Evolutionary conservation across 1,284 basidiomycete species (phyloP).

Genomic region (Pseudomicrostroma phylloplanum): DNA sequence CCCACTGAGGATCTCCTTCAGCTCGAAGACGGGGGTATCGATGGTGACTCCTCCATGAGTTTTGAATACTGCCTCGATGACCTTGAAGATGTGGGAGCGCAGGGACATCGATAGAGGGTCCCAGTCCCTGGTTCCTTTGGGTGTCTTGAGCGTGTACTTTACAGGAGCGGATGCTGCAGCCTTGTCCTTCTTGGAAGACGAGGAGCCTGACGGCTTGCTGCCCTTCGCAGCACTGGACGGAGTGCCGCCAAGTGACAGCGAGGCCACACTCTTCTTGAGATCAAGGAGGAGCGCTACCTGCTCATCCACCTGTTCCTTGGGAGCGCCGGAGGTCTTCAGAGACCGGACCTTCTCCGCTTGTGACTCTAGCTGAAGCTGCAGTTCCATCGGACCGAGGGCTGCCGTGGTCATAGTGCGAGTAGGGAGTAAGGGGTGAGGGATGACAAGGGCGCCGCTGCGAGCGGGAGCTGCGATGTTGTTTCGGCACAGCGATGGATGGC

Average conservation of each 20-base stretch:
- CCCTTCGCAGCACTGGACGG: constrained; percentile 7
- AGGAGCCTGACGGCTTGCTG: constrained; percentile 16
- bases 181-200: neutral
- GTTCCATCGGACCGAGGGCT: constrained; percentile 1
- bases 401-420: no score
- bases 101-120: constrained; percentile 89
- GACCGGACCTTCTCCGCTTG: constrained; percentile 39
- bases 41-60: constrained; percentile 85
- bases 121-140: constrained; percentile 89
- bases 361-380: constrained; percentile 26
- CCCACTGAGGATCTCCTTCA: constrained; percentile 87
- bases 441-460: no score
- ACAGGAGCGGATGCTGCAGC: constrained; percentile 15
- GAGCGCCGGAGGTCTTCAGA: constrained; percentile 29
- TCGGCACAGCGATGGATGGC: no score
- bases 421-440: no score
- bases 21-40: constrained; percentile 96
- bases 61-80: constrained; percentile 81
- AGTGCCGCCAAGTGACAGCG: constrained; percentile 12
- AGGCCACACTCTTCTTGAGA: constrained; percentile 29
- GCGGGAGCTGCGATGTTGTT: no score
- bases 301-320: constrained; percentile 23
- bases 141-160: constrained; percentile 49
- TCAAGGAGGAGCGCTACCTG: constrained; percentile 33
- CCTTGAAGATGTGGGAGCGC: constrained; percentile 80